Conservation (phyloP, 352 stramenopile genomes). For the Elongisporangium prolatum region DNA sequence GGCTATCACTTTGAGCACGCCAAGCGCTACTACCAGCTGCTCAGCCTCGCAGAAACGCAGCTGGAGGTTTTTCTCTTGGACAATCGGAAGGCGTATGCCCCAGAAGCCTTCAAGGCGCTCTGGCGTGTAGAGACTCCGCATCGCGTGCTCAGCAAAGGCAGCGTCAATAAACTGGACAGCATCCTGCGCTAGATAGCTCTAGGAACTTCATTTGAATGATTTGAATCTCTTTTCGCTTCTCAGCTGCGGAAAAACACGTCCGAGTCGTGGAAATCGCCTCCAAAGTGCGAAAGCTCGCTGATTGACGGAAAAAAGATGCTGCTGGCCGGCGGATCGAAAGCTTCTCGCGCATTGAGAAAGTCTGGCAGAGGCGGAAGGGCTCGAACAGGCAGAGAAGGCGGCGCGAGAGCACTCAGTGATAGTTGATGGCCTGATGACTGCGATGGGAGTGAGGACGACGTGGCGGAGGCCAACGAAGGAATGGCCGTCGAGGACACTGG, state of each 20-base stretch:
- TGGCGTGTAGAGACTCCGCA: slow-evolving; percentile 76
- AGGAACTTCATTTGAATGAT: too few species aligned
- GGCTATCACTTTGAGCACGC: slow-evolving; percentile 69
- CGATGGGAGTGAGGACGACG: neutral
- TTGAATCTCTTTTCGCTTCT: neutral
- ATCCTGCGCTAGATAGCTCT: slow-evolving; percentile 52
- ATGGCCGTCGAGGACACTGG: neutral
- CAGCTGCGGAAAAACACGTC: slow-evolving; percentile 44
- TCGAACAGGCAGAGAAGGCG: slow-evolving; percentile 7
- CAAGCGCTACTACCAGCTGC: slow-evolving; percentile 74
- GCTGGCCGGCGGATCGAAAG: slow-evolving; percentile 38
- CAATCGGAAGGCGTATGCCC: slow-evolving; percentile 55
- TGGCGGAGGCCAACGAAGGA: neutral
- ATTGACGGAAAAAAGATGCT: slow-evolving; percentile 45
- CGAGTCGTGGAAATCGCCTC: slow-evolving; percentile 32
- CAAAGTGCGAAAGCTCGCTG: slow-evolving; percentile 25
- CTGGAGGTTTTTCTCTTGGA: slow-evolving; percentile 76
- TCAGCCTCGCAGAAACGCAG: slow-evolving; percentile 67
- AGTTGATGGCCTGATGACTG: slow-evolving; percentile 7
- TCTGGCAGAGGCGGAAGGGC: slow-evolving; percentile 53
- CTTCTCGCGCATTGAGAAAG: slow-evolving; percentile 60
- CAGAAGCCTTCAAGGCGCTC: slow-evolving; percentile 62
- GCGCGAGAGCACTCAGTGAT: neutral
- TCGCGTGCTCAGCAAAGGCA: slow-evolving; percentile 64
- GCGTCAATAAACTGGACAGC: slow-evolving; percentile 82